A percentile compares a stretch with the other conserved stretches of the same genome.
phyloP scores from a whole-genome alignment of 2,329 filamentous ascomycete species.

The Alternaria postmessia region DNA sequence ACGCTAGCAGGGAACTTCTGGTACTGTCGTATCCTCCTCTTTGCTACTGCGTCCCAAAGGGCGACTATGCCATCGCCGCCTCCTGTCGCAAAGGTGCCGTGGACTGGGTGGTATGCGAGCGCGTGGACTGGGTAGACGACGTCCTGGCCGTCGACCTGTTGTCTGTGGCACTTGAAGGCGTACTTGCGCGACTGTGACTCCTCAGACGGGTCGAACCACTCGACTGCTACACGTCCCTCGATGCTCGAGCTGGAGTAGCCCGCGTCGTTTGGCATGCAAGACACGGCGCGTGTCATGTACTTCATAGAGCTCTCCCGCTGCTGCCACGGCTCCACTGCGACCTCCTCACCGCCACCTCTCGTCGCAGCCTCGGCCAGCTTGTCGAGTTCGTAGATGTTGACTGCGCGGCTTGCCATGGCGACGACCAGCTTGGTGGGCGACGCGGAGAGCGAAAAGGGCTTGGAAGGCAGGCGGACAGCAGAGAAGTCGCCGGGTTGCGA shows the following conservation, averaged over 20 bases:
- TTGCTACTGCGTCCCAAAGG: slow-evolving; percentile 90
- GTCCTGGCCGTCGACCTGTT: slow-evolving; percentile 74
- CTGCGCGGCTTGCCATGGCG: slow-evolving; percentile 91
- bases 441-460: slow-evolving; percentile 84
- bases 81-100: slow-evolving; percentile 86
- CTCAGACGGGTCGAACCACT: slow-evolving; percentile 92
- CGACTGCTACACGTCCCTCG: slow-evolving; percentile 93
- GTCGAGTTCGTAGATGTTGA: slow-evolving; percentile 91
- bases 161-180: slow-evolving; percentile 97
- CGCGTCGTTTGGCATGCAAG: slow-evolving; percentile 95
- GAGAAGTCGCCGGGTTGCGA: slow-evolving; percentile 64
- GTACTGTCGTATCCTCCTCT: slow-evolving; percentile 88
- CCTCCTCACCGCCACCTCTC: slow-evolving; percentile 28
- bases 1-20: slow-evolving; percentile 83
- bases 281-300: slow-evolving; percentile 91
- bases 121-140: slow-evolving; percentile 93
- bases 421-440: slow-evolving; percentile 88
- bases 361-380: slow-evolving; percentile 61
- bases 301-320: slow-evolving; percentile 92
- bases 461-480: slow-evolving; percentile 76
- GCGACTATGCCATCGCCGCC: slow-evolving; percentile 93
- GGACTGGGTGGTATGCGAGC: slow-evolving; percentile 82
- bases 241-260: slow-evolving; percentile 94
- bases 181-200: slow-evolving; percentile 94
- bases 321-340: slow-evolving; percentile 82